Conservation (phyloP, 2,329 filamentous ascomycete genomes). For the Chrysoporthe puriensis region DNA sequence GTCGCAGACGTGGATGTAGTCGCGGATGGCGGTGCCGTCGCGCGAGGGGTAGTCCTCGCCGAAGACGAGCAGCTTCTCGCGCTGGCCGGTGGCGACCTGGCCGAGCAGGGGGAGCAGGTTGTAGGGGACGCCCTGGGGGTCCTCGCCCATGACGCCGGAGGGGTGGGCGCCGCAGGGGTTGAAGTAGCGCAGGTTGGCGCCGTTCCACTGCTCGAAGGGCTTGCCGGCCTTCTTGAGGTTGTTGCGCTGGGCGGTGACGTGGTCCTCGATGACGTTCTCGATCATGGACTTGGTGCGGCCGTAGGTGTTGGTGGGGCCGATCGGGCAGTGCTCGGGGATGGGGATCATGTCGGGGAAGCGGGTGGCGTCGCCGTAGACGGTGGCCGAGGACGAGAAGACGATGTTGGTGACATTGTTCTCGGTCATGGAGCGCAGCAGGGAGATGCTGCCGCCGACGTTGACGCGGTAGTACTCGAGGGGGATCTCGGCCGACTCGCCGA, state of each 20-base stretch:
- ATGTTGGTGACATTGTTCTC: conserved; percentile 93
- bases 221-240: conserved; percentile 81
- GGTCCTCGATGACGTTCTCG: conserved; percentile 89
- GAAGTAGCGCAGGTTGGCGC: conserved; percentile 92
- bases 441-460: conserved; percentile 92
- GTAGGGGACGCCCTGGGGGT: conserved; percentile 92
- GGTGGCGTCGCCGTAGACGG: conserved; percentile 97
- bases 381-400: conserved; percentile 97
- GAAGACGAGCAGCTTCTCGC: conserved; percentile 92
- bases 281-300: conserved; percentile 94
- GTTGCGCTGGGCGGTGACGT: conserved; percentile 83
- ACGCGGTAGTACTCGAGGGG: conserved; percentile 97
- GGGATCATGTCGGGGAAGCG: conserved; percentile 98
- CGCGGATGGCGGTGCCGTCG: conserved; percentile 91
- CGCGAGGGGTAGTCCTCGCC: conserved; percentile 91
- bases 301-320: conserved; percentile 96
- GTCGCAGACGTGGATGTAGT: conserved; percentile 97
- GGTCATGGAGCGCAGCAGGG: conserved; percentile 84
- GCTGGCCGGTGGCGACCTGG: conserved; percentile 93
- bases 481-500: conserved; percentile 91
- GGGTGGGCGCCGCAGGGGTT: conserved; percentile 96
- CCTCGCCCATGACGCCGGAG: conserved; percentile 96
- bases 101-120: conserved; percentile 93
- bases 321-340: conserved; percentile 95
- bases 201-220: conserved; percentile 84